Evolutionary conservation across 352 stramenopile species (phyloP), one percentile per base, ranked within the genome.

Genomic region (Globisporangium orthogonon): DNA sequence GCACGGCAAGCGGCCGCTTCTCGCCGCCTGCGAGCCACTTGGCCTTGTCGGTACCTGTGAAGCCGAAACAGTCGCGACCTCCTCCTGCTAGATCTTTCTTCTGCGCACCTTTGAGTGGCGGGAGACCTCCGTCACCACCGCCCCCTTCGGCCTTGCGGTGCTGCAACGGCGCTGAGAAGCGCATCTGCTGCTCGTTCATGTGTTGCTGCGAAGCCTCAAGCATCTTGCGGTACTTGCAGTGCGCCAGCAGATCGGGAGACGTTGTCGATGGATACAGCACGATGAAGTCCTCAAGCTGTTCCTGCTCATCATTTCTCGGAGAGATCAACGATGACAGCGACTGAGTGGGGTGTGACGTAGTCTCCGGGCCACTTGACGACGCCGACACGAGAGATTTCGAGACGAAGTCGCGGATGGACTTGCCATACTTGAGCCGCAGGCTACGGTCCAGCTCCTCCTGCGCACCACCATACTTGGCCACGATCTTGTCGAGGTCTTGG

Each of bases 181-280:
- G 73, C 65, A 94, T 75, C 52, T 92, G 80, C 63, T 90, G 73
- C 57, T 92, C 84, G 56, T 89, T 78, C 39, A 88, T 87, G 58
- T 90, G 69, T 35, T 86, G 70, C 60, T 91, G 78, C 2, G 80
- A 89, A n/a, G 81, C 83, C 17, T 89, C 80, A 13, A 94, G 64
- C 63, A 94, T 89, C 56, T 86, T 83, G 29, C 67, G 70, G 52
- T 91, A 94, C 65, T 84, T 91, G 49, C 61, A 76, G 18, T 58
- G 66, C 1, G 23, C 23, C 23, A 23, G 23, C 23, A 23, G 23
- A 13, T 69, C 61, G 3, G 35, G 45, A 15, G 58, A 48, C 1
- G 59, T 50, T 23, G 76, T 69, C 11, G 78, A 72, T 28, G 83
- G 84, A 53, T 86, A 94, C 31, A 94, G 69, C 13, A 82, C 63